Percentiles rank a stretch among this genome's conserved stretches.
Conservation (phyloP, 176 grass and related monocot genomes). For the Avena atlantica region DNA sequence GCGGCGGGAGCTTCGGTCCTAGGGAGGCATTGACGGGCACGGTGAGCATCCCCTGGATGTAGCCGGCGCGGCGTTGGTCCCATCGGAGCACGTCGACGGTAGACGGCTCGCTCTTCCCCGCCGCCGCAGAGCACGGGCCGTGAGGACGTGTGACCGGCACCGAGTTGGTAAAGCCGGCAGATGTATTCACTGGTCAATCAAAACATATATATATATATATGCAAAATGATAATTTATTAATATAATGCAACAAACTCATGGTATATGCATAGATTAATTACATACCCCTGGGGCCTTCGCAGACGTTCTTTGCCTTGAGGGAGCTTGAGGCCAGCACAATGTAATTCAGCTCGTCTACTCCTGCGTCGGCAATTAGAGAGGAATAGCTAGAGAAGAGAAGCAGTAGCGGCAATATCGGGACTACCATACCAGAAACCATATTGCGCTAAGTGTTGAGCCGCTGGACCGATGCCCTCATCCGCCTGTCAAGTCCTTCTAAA, state of each 20-base stretch:
- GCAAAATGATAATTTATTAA: too few species aligned
- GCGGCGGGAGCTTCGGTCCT: too few species aligned
- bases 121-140: not conserved
- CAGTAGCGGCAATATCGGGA: not conserved
- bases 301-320: not conserved
- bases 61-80: constrained; percentile 5
- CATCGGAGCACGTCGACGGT: not conserved
- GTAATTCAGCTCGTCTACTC: not conserved
- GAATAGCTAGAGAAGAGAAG: not conserved
- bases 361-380: not conserved
- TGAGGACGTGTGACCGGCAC: constrained; percentile 8
- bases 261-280: too few species aligned
- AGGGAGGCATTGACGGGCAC: not conserved
- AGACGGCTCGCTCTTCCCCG: not conserved
- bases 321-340: not conserved
- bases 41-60: not conserved
- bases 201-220: too few species aligned
- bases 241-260: too few species aligned
- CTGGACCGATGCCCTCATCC: not conserved
- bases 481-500: not conserved
- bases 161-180: not conserved
- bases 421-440: not conserved
- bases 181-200: not conserved
- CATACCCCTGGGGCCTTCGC: constrained; percentile 2
- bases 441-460: not conserved